Evolutionary conservation across 768 basidiomycete species (phyloP).

Genomic region (Amanita thiersii): DNA sequence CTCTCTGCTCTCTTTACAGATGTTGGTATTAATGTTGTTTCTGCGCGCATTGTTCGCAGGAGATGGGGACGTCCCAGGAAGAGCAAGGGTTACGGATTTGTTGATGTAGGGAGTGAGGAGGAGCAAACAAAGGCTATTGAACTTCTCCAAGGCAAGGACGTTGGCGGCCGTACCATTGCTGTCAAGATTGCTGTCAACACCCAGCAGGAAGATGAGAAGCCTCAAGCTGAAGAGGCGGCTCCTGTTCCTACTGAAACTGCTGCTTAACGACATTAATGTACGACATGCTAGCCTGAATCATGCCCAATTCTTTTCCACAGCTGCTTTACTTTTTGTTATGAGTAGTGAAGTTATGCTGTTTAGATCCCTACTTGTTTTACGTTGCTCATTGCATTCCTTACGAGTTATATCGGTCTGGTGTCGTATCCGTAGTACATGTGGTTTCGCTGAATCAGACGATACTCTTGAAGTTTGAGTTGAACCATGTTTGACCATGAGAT

Average conservation of each 20-base stretch:
- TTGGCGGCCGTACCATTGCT: constrained; percentile 78
- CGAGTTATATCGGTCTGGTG: constrained; percentile 39
- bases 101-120: constrained; percentile 84
- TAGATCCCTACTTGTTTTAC: constrained; percentile 10
- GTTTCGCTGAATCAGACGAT: constrained; percentile 24
- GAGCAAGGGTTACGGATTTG: constrained; percentile 97
- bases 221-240: constrained; percentile 20
- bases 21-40: constrained; percentile 72
- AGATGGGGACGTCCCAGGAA: constrained; percentile 78
- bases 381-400: constrained; percentile 15
- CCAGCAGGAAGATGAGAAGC: constrained; percentile 42
- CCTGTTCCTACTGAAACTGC: constrained; percentile 16
- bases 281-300: constrained; percentile 14
- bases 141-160: constrained; percentile 78
- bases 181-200: constrained; percentile 96
- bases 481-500: constrained; percentile 6
- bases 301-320: constrained; percentile 14
- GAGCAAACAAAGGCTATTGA: constrained; percentile 90
- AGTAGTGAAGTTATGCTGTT: constrained; percentile 16
- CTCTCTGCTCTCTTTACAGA: constrained; percentile 81
- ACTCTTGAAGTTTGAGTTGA: constrained; percentile 12
- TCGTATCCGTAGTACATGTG: constrained; percentile 27
- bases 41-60: constrained; percentile 84
- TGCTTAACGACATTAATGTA: constrained; percentile 18
- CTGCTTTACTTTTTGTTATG: constrained; percentile 14